Evolutionary conservation across 768 basidiomycete species (phyloP).

Genomic region (Goffeauzyma gilvescens): DNA sequence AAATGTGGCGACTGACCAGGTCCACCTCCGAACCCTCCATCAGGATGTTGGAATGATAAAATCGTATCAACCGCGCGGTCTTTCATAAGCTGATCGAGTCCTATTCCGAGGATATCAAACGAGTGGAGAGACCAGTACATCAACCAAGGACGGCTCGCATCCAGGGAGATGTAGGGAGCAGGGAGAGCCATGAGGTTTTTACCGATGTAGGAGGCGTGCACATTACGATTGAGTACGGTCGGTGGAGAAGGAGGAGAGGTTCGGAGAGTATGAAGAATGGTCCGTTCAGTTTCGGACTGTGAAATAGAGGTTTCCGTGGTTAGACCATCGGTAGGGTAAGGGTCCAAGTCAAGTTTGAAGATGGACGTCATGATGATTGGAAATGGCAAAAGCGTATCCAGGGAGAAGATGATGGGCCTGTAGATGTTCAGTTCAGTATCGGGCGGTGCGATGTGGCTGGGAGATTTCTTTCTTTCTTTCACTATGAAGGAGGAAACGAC

Average conservation of each 20-base stretch:
- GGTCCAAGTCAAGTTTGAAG: no score
- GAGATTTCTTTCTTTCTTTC: no score
- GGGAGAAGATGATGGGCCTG: no score
- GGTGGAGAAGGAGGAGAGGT: conserved; percentile 23
- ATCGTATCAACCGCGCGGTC: conserved; percentile 65
- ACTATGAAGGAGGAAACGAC: no score
- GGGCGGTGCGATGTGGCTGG: no score
- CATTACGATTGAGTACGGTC: conserved; percentile 39
- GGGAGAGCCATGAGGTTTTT: conserved; percentile 63
- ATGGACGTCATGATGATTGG: no score
- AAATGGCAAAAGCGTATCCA: no score
- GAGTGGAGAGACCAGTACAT: conserved; percentile 81
- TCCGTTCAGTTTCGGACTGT: conserved; percentile 1
- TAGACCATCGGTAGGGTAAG: no score
- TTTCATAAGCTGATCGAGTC: conserved; percentile 55
- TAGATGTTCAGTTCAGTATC: no score
- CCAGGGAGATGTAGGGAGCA: conserved; percentile 56
- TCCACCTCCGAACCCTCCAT: conserved; percentile 83
- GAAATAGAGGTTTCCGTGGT: no score
- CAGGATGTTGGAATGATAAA: conserved; percentile 58
- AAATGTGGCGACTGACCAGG: conserved; percentile 69
- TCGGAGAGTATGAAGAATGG: neutral
- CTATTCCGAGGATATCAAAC: conserved; percentile 59
- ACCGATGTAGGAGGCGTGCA: conserved; percentile 58
- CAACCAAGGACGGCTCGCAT: conserved; percentile 89